These are phyloP conservation scores for Prunus yedoensis DNA, from an alignment of 331 rosid species.

Conservation along the genomic window DNA sequence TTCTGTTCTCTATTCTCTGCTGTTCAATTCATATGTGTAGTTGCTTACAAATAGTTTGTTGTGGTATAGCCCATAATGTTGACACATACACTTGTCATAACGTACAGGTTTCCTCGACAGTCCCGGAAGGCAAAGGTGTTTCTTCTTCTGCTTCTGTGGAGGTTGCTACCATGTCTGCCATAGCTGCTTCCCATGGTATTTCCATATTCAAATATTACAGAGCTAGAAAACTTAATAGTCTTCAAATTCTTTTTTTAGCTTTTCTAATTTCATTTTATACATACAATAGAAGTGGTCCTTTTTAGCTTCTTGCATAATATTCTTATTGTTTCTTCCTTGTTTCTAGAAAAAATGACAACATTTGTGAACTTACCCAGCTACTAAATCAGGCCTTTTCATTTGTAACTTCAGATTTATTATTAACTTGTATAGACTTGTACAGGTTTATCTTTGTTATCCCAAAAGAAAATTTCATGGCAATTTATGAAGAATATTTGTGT, in stretches of 20 bases:
- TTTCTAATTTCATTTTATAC: neutral
- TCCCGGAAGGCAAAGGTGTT: slow-evolving; percentile 99
- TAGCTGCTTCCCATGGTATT: slow-evolving; percentile 91
- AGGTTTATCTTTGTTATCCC: neutral
- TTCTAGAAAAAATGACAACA: neutral
- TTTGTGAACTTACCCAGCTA: neutral
- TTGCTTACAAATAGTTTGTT: neutral
- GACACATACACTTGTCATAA: neutral
- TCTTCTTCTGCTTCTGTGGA: slow-evolving; percentile 97
- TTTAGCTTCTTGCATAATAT: neutral
- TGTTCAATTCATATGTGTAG: neutral
- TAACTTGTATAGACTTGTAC: neutral
- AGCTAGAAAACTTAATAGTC: neutral
- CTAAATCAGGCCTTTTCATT: neutral
- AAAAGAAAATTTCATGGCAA: neutral
- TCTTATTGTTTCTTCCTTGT: neutral
- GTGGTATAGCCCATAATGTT: neutral
- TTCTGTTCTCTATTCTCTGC: neutral
- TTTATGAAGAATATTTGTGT: neutral
- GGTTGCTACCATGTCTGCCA: slow-evolving; percentile 90
- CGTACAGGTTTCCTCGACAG: slow-evolving; percentile 82
- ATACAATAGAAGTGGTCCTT: neutral
- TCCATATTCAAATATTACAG: neutral
- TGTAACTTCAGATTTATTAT: neutral
- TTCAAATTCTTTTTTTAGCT: slow-evolving; percentile 11